Evolutionary conservation across 1,284 basidiomycete species (phyloP).

Genomic region (Takashimella koratensis): DNA sequence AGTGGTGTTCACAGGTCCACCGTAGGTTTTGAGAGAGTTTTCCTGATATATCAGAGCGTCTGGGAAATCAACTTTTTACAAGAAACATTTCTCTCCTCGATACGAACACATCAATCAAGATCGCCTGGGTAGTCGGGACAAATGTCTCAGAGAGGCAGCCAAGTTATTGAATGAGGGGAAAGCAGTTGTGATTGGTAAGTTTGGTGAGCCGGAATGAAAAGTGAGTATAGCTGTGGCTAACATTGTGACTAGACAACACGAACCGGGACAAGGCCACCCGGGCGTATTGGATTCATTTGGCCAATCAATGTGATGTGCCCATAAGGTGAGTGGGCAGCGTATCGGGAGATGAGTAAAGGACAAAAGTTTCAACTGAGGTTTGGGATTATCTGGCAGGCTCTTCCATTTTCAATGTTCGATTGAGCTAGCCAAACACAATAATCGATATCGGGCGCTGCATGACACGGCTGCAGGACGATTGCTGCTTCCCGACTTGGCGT

Average conservation of each 20-base stretch:
- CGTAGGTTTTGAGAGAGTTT: slow-evolving; percentile 48
- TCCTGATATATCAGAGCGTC: slow-evolving; percentile 52
- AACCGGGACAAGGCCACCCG: slow-evolving; percentile 70
- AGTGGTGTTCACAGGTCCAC: slow-evolving; percentile 82
- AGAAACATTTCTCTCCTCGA: slow-evolving; percentile 63
- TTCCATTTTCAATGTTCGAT: slow-evolving; percentile 67
- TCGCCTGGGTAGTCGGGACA: slow-evolving; percentile 62
- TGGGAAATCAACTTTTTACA: slow-evolving; percentile 82
- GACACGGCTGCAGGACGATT: slow-evolving; percentile 49
- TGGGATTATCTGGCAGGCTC: too few relatives aligned
- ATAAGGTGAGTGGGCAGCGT: slow-evolving; percentile 56
- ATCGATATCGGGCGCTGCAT: slow-evolving; percentile 69
- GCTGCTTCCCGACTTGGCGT: slow-evolving; percentile 63
- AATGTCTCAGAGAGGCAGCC: slow-evolving; percentile 66
- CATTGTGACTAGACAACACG: slow-evolving; percentile 94
- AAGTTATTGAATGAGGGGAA: slow-evolving; percentile 57
- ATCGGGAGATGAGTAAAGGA: too few relatives aligned
- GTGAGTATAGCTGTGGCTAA: too few relatives aligned
- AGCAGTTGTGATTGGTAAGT: slow-evolving; percentile 72
- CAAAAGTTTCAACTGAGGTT: too few relatives aligned
- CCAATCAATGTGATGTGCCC: slow-evolving; percentile 57
- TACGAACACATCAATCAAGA: slow-evolving; percentile 88
- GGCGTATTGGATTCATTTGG: slow-evolving; percentile 64
- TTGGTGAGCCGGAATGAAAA: not conserved
- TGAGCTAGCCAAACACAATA: slow-evolving; percentile 85